Conservation (phyloP, 768 basidiomycete species). For the Leccinellum luteum region DNA sequence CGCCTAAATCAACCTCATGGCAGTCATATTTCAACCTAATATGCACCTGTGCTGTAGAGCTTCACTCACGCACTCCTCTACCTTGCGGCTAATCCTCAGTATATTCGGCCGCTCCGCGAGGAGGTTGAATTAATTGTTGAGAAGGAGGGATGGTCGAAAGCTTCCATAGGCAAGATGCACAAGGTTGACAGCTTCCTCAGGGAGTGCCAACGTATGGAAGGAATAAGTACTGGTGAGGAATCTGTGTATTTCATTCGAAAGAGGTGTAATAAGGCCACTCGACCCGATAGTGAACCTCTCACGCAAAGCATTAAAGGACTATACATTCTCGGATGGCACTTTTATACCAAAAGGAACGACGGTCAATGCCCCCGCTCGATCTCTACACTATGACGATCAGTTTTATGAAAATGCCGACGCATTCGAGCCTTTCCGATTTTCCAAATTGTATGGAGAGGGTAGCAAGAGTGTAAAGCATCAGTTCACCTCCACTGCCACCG, state of each 20-base stretch:
- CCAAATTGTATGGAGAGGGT: slow-evolving; percentile 31
- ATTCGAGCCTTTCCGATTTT: slow-evolving; percentile 52
- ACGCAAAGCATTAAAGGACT: slow-evolving; percentile 30
- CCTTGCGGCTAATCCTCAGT: slow-evolving; percentile 36
- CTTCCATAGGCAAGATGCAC: slow-evolving; percentile 26
- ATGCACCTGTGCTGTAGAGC: slow-evolving; percentile 13
- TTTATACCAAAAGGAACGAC: slow-evolving; percentile 32
- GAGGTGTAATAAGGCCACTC: neutral
- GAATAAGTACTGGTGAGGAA: slow-evolving; percentile 1
- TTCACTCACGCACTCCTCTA: slow-evolving; percentile 34
- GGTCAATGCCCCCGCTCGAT: slow-evolving; percentile 19
- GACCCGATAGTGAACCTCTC: neutral
- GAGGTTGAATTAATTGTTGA: slow-evolving; percentile 34
- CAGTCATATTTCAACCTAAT: neutral
- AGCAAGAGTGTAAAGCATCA: slow-evolving; percentile 34
- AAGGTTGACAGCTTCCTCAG: slow-evolving; percentile 41
- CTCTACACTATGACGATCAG: slow-evolving; percentile 19
- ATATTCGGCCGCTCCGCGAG: slow-evolving; percentile 33
- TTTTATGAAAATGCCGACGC: slow-evolving; percentile 33
- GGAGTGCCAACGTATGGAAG: slow-evolving; percentile 34
- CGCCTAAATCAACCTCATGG: neutral
- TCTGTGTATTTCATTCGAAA: no score
- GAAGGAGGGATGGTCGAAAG: slow-evolving; percentile 29
- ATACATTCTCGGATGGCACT: slow-evolving; percentile 40
- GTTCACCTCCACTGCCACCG: slow-evolving; percentile 33